Percentiles rank a stretch among this genome's conserved stretches.
These are phyloP conservation scores for Alternaria brassicicola DNA, from an alignment of 2,329 filamentous ascomycete genomes.

Conservation along the genomic window DNA sequence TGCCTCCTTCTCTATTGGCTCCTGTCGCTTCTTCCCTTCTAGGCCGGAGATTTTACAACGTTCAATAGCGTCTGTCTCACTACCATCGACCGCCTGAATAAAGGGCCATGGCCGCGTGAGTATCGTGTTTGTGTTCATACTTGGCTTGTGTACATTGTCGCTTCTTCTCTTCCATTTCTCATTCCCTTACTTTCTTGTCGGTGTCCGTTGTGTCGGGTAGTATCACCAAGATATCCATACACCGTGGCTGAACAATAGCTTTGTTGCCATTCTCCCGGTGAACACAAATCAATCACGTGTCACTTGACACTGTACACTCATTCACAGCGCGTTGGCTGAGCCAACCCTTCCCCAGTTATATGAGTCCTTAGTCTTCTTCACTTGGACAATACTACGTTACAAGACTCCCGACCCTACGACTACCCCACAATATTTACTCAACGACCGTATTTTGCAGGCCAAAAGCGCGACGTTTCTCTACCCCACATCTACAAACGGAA, in stretches of 20 bases:
- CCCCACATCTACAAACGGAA: background rate
- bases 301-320: background rate
- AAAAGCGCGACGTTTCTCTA: conserved; percentile 7
- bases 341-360: background rate
- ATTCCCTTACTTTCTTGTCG: conserved; percentile 15
- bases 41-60: conserved; percentile 25
- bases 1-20: conserved; percentile 43
- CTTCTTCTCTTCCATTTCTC: conserved; percentile 22
- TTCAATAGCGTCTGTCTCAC: conserved; percentile 40
- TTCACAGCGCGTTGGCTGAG: background rate
- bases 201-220: conserved; percentile 20
- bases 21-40: conserved; percentile 33
- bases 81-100: conserved; percentile 40
- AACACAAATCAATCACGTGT: background rate
- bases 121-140: conserved; percentile 20
- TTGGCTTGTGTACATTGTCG: conserved; percentile 19
- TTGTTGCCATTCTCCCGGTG: background rate
- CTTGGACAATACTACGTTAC: background rate
- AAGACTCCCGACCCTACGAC: background rate
- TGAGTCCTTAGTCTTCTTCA: background rate
- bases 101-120: conserved; percentile 33
- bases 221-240: conserved; percentile 5
- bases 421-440: background rate
- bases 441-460: conserved; percentile 4
- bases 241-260: conserved; percentile 33